Evolutionary conservation across 108 stramenopile genomes (phyloP).

Genomic region (Skeletonema costatum): DNA sequence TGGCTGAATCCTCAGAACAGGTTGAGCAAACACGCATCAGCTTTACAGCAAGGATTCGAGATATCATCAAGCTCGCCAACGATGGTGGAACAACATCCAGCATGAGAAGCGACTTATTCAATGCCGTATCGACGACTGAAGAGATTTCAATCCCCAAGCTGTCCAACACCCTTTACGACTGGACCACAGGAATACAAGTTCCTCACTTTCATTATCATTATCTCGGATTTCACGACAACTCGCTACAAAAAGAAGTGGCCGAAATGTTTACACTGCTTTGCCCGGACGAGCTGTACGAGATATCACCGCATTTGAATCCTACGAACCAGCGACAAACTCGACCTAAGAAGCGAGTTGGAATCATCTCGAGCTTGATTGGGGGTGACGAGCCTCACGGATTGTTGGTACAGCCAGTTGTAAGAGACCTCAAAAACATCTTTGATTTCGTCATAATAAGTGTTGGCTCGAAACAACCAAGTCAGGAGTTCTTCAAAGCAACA

Average conservation of each 20-base stretch:
- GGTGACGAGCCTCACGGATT: constrained; percentile 49
- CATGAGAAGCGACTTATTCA: constrained; percentile 11
- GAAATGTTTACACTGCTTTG: constrained; percentile 21
- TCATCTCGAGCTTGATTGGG: constrained; percentile 38
- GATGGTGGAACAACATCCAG: constrained; percentile 13
- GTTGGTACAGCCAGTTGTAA: constrained; percentile 33
- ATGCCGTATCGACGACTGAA: neutral
- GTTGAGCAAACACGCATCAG: constrained; percentile 3
- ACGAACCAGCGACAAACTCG: neutral
- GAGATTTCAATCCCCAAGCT: constrained; percentile 20
- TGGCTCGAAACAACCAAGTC: constrained; percentile 10
- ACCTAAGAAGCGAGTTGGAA: constrained; percentile 34
- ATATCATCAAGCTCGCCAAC: constrained; percentile 6
- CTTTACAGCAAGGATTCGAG: constrained; percentile 18
- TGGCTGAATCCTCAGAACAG: constrained; percentile 9
- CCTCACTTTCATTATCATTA: constrained; percentile 39
- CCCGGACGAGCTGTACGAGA: constrained; percentile 8
- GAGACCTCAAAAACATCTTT: constrained; percentile 18
- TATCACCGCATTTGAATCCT: constrained; percentile 8
- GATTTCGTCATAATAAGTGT: constrained; percentile 27
- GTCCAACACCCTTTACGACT: constrained; percentile 4
- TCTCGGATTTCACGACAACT: constrained; percentile 29
- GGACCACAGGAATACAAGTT: constrained; percentile 14
- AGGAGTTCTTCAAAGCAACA: constrained; percentile 10
- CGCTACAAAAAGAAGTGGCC: constrained; percentile 8